Base-by-base conservation (phyloP, 208 protist genomes). In the Phytomonas sp. region DNA sequence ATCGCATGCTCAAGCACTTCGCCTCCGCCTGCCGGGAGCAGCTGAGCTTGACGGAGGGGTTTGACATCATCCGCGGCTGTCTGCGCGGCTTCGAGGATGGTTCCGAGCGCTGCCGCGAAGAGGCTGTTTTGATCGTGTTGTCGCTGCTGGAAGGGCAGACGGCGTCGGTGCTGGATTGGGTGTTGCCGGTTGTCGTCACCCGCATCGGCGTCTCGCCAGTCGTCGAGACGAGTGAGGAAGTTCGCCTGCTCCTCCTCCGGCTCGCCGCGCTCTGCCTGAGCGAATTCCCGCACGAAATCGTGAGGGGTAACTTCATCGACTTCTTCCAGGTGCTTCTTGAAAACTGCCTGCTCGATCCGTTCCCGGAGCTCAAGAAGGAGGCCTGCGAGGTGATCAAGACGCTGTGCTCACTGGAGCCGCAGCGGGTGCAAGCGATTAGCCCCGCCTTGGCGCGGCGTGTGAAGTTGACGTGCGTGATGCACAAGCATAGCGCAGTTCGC, bases 231-330 rank as follows among this genome's bases (percentile, higher is more conserved):
- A 91, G 88, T 69, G 91, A 96, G 62, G 87, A 94, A 36, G 75
- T 96, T 32, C 77, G 91, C 8, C 73, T 96, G 29, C 80, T 83
- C 17, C 77, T 94, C 7, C 78, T 96, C 31, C 67, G 72, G 23
- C 72, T 96, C 29, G 78, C 83, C 9, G 60, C 73, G 0, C 67
- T 75, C 23, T 96, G 91, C 80, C 86, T 96, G 77, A 75, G 84
- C n/a, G 72, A 53, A 29, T 96, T 94, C 71, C 91, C 91, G 3
- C 86, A 94, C 72, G 91, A 94, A 34, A 95, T 96, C 53, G 88
- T 83, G 33, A 82, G 86, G 26, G 79, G 89, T 23, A 90, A 90
- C 67, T 96, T 88, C 74, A 92, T 94, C 69, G 88, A 94, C 77
- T 96, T 92, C 67, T 95, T 92, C 62, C 79, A 89, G 60, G 88